These are phyloP conservation scores for Phytophthora gonapodyides DNA, from an alignment of 352 stramenopile species.

Conservation along the genomic window DNA sequence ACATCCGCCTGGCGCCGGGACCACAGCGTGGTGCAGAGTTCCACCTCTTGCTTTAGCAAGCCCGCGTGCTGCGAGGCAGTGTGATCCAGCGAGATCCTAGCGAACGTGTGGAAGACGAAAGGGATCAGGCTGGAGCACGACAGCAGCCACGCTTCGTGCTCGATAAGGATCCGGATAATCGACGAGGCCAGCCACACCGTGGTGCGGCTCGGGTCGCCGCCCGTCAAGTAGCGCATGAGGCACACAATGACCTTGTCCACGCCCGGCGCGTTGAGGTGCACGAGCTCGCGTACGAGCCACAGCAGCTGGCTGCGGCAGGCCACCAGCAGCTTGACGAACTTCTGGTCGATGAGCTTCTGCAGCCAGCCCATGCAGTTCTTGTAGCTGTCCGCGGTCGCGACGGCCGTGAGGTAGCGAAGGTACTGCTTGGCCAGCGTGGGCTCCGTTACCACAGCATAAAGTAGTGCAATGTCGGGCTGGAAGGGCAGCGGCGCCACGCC, in stretches of 20 bases:
- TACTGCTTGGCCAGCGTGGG: slow-evolving; percentile 72
- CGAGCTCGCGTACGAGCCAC: slow-evolving; percentile 80
- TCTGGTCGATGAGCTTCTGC: slow-evolving; percentile 83
- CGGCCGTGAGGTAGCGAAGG: slow-evolving; percentile 68
- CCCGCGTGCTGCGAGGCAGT: slow-evolving; percentile 49
- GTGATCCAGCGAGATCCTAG: slow-evolving; percentile 72
- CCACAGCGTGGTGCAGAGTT: slow-evolving; percentile 78
- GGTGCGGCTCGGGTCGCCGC: slow-evolving; percentile 69
- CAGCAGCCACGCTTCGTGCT: slow-evolving; percentile 80
- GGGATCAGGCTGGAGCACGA: slow-evolving; percentile 74
- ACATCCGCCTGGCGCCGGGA: slow-evolving; percentile 69
- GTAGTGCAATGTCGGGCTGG: slow-evolving; percentile 76
- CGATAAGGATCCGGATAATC: slow-evolving; percentile 76
- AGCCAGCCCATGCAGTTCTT: slow-evolving; percentile 79
- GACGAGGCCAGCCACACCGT: slow-evolving; percentile 80
- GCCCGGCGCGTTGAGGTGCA: slow-evolving; percentile 69
- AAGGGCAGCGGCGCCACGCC: slow-evolving; percentile 52
- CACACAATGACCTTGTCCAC: slow-evolving; percentile 80
- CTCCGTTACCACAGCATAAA: slow-evolving; percentile 84
- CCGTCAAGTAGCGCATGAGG: slow-evolving; percentile 73
- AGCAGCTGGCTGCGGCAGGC: slow-evolving; percentile 77
- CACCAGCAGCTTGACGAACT: slow-evolving; percentile 81
- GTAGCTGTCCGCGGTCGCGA: slow-evolving; percentile 64
- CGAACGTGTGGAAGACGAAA: slow-evolving; percentile 85
- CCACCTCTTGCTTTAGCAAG: slow-evolving; percentile 79